Evolutionary conservation across 2,329 filamentous ascomycete species (phyloP).

Genomic region (Diaporthe destruens): DNA sequence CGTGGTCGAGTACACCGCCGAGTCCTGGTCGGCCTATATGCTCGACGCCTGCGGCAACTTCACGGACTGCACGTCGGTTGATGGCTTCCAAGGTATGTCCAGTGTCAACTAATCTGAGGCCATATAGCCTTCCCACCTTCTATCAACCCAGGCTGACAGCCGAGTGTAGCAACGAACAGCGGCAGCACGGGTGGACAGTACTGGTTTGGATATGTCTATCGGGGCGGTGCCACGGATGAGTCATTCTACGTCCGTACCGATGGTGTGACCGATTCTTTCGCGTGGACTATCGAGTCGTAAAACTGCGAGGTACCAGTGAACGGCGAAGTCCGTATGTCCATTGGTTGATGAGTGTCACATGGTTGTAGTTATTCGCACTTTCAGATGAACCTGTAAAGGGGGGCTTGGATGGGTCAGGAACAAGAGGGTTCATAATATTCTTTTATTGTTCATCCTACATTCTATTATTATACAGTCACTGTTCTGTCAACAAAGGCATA

Average conservation of each 20-base stretch:
- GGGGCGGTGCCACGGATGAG: constrained; percentile 35
- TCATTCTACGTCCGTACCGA: constrained; percentile 36
- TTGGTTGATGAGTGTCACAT: not conserved
- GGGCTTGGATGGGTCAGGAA: no score
- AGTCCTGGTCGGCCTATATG: constrained; percentile 33
- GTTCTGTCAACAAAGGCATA: not conserved
- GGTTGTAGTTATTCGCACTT: no score
- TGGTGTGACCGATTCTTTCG: constrained; percentile 30
- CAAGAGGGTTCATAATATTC: not conserved
- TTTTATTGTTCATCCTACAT: constrained; percentile 22
- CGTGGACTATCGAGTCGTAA: constrained; percentile 30
- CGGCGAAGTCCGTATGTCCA: not conserved
- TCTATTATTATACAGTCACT: not conserved
- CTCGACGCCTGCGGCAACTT: constrained; percentile 33
- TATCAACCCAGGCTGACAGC: not conserved
- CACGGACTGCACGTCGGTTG: constrained; percentile 37
- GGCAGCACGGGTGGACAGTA: constrained; percentile 37
- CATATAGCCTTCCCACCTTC: not conserved
- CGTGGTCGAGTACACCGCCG: constrained; percentile 31
- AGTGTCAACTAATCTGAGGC: fast-evolving
- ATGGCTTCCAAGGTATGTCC: constrained; percentile 36
- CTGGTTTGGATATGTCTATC: constrained; percentile 41
- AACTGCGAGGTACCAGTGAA: not conserved
- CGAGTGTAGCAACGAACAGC: constrained; percentile 27
- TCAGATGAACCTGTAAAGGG: no score